phyloP scores from a whole-genome alignment of 805 yeast species.

The Kodamaea kaohsiungensis region DNA sequence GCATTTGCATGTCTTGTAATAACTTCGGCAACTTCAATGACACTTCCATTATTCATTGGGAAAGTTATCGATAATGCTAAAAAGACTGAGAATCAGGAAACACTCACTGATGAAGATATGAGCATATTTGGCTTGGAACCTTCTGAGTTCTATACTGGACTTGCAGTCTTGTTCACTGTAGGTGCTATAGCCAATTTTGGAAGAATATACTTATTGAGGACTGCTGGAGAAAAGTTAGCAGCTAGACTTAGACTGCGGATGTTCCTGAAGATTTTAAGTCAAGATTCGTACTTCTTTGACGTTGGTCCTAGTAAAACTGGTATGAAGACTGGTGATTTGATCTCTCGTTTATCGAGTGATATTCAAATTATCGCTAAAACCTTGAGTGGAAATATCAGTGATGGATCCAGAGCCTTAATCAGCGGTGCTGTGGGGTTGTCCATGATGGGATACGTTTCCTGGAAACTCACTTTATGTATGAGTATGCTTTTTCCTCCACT shows the following conservation, averaged over 20 bases:
- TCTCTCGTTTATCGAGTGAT: constrained; percentile 84
- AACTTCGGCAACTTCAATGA: constrained; percentile 79
- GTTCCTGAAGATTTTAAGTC: constrained; percentile 73
- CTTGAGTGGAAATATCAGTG: constrained; percentile 84
- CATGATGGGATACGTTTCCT: constrained; percentile 88
- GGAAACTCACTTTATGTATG: constrained; percentile 82
- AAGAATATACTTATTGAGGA: constrained; percentile 70
- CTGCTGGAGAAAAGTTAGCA: constrained; percentile 84
- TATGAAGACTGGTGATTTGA: constrained; percentile 84
- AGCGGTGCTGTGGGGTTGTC: constrained; percentile 84
- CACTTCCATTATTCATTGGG: constrained; percentile 82
- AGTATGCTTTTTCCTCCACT: constrained; percentile 80
- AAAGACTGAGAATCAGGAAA: background rate
- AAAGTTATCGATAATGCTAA: constrained; percentile 76
- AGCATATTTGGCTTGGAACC: constrained; percentile 57
- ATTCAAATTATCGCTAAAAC: constrained; percentile 85
- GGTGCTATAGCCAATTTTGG: constrained; percentile 84
- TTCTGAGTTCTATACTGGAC: constrained; percentile 59
- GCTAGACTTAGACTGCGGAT: constrained; percentile 80
- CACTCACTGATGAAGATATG: background rate
- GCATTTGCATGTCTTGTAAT: constrained; percentile 67
- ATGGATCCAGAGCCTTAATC: constrained; percentile 83
- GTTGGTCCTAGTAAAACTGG: constrained; percentile 53
- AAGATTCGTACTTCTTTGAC: constrained; percentile 89
- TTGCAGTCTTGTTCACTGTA: constrained; percentile 61